Conservation (phyloP, 176 grass and related monocot species). For the Oryza punctata region DNA sequence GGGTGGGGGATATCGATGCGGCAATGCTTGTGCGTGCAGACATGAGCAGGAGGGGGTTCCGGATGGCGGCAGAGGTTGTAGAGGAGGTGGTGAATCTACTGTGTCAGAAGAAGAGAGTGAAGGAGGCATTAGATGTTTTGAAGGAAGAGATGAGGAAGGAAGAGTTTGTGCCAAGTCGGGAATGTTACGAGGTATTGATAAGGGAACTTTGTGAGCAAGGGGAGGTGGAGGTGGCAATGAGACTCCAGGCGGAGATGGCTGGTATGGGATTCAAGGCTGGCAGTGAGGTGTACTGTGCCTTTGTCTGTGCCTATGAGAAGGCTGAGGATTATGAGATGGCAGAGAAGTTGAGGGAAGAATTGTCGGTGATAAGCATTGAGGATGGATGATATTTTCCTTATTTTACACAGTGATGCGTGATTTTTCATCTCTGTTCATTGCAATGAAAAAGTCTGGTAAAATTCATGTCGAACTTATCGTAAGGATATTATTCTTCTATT, state of each 20-base stretch:
- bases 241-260: constrained; percentile 71
- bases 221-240: constrained; percentile 57
- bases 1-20: constrained; percentile 23
- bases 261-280: constrained; percentile 58
- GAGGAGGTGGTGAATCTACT: constrained; percentile 55
- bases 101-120: constrained; percentile 44
- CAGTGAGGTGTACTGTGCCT: constrained; percentile 45
- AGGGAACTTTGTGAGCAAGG: constrained; percentile 52
- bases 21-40: constrained; percentile 59
- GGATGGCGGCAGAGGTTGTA: constrained; percentile 30
- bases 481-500: not conserved
- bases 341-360: constrained; percentile 60
- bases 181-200: constrained; percentile 49
- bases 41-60: constrained; percentile 60
- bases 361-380: constrained; percentile 30
- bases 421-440: not conserved
- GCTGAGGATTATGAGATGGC: constrained; percentile 45
- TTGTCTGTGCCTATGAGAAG: constrained; percentile 48
- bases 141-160: constrained; percentile 60
- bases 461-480: not conserved
- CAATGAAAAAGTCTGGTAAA: constrained; percentile 33
- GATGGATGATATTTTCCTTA: not conserved
- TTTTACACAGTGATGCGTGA: not conserved
- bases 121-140: constrained; percentile 52
- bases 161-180: constrained; percentile 46